Evolutionary conservation across 2,329 filamentous ascomycete species (phyloP).

Genomic region (Leptoxyphium fumago): DNA sequence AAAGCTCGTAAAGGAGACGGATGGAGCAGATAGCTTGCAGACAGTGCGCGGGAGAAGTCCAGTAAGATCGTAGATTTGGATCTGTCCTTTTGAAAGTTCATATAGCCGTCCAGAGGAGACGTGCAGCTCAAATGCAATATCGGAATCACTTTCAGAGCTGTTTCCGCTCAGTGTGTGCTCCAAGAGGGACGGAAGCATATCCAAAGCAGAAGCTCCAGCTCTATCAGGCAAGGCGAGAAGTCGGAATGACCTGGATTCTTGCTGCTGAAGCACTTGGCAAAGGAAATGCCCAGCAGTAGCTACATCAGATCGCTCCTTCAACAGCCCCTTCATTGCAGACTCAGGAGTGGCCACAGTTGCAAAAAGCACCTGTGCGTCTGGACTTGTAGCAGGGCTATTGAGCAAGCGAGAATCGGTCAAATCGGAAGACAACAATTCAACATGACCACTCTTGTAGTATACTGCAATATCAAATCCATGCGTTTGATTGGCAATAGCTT

Average conservation of each 20-base stretch:
- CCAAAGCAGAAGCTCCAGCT: conserved; percentile 1
- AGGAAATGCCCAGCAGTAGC: conserved; percentile 1
- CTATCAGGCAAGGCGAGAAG: not conserved
- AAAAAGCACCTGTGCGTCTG: conserved; percentile 5
- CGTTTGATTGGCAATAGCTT: conserved; percentile 4
- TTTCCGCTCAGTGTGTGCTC: not conserved
- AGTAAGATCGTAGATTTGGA: conserved; percentile 51
- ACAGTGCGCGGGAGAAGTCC: conserved; percentile 46
- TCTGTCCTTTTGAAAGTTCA: conserved; percentile 37
- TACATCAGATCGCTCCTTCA: conserved; percentile 31
- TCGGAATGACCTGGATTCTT: not conserved
- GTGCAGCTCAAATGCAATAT: conserved; percentile 24
- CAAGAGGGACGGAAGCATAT: conserved; percentile 21
- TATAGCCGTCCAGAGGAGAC: conserved; percentile 49
- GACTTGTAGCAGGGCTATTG: not conserved
- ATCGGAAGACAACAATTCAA: conserved; percentile 6
- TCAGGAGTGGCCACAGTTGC: conserved; percentile 17
- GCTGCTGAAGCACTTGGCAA: not conserved
- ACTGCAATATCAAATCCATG: conserved; percentile 9
- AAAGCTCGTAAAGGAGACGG: conserved; percentile 45
- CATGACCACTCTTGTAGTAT: conserved; percentile 14
- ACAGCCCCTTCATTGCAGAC: conserved; percentile 27
- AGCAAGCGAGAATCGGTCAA: not conserved
- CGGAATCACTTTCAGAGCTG: no score
- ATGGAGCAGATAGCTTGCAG: conserved; percentile 28